Conservation (phyloP, 1,139 yeast genomes). For the Magnusiomyces ingens region DNA sequence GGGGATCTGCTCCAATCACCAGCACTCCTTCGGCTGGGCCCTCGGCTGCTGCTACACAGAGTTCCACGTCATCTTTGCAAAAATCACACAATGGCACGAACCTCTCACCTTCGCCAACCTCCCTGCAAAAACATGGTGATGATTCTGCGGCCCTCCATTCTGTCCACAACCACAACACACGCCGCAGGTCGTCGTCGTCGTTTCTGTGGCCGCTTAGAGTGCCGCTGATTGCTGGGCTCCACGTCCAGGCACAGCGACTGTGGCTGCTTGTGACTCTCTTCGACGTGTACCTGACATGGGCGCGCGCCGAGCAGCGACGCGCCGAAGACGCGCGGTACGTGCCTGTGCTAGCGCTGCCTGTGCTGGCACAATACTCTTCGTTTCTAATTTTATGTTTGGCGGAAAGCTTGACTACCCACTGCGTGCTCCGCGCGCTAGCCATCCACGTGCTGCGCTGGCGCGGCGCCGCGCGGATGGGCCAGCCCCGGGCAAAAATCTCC, state of each 20-base stretch:
- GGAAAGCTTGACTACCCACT: slow-evolving; percentile 53
- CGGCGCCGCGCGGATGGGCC: slow-evolving; percentile 17
- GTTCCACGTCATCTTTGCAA: neutral
- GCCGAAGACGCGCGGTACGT: slow-evolving; percentile 14
- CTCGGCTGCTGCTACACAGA: neutral
- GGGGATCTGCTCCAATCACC: slow-evolving; percentile 5
- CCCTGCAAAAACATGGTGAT: neutral
- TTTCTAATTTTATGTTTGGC: slow-evolving; percentile 57
- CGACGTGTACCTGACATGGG: slow-evolving; percentile 90
- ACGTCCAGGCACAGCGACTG: slow-evolving; percentile 39
- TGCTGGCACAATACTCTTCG: slow-evolving; percentile 55
- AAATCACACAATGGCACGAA: neutral
- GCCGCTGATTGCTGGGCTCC: slow-evolving; percentile 15
- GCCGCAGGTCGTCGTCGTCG: neutral
- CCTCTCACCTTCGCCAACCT: neutral
- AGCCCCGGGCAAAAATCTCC: slow-evolving; percentile 13
- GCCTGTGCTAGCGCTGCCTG: slow-evolving; percentile 32
- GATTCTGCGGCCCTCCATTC: neutral
- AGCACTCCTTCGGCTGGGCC: neutral
- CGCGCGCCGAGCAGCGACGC: slow-evolving; percentile 60
- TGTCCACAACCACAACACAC: neutral
- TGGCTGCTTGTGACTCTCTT: slow-evolving; percentile 65
- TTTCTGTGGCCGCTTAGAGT: neutral
- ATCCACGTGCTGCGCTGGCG: slow-evolving; percentile 40
- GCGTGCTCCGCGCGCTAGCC: slow-evolving; percentile 41